phyloP scores from a whole-genome alignment of 2,329 filamentous ascomycete species.

The Exophiala sp. region DNA sequence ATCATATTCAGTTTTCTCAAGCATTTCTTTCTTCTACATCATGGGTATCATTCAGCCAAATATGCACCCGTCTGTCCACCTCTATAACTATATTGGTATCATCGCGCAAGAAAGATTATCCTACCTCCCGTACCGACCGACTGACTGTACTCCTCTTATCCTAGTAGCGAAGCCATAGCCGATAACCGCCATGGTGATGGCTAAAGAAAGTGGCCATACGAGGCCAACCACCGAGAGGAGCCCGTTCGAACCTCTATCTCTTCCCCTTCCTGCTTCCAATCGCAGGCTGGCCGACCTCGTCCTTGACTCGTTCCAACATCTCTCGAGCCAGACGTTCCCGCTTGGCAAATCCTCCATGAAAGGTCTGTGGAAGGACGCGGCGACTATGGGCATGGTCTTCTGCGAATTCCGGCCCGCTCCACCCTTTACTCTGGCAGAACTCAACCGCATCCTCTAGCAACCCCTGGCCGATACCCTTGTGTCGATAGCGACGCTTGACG shows the following conservation, averaged over 20 bases:
- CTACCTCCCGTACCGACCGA: no score
- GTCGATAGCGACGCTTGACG: constrained; percentile 61
- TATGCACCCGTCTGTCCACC: no score
- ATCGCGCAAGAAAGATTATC: no score
- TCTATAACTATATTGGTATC: no score
- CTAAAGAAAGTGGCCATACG: no score
- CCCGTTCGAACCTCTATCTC: constrained; percentile 5
- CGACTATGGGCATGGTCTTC: constrained; percentile 69
- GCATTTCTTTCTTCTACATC: no score
- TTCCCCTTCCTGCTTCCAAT: constrained; percentile 9
- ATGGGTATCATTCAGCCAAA: no score
- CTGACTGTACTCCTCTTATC: no score
- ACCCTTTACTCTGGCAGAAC: constrained; percentile 61
- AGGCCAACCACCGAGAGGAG: no score
- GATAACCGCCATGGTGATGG: no score
- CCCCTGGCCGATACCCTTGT: constrained; percentile 64
- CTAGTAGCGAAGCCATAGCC: no score
- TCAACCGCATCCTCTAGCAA: constrained; percentile 68
- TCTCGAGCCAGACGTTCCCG: constrained; percentile 52
- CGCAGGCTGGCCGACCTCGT: constrained; percentile 7
- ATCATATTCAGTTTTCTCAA: no score
- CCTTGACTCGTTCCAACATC: constrained; percentile 32
- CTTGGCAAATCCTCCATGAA: constrained; percentile 56
- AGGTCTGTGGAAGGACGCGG: constrained; percentile 53
- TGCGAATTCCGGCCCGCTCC: constrained; percentile 66